A percentile compares a stretch with the other conserved stretches of the same genome.
Conservation (phyloP, 208 protist genomes). For the Phytomonas francai region DNA sequence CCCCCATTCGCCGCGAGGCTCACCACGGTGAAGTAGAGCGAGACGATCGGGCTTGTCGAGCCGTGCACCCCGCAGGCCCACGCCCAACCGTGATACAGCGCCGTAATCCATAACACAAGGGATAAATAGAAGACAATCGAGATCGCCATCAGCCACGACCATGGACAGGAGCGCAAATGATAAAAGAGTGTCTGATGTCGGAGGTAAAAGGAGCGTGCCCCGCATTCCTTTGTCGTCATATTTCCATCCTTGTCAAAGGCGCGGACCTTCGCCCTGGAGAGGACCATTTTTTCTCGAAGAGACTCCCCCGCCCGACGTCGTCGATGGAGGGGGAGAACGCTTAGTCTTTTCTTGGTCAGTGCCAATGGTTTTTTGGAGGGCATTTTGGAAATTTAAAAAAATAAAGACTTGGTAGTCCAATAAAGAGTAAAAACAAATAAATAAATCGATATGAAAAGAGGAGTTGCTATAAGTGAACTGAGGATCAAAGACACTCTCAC, state of each 20-base stretch:
- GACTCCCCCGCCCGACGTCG: neutral
- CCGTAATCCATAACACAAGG: constrained; percentile 45
- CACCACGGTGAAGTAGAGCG: constrained; percentile 79
- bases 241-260: constrained; percentile 67
- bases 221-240: constrained; percentile 45
- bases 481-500: no score
- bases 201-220: constrained; percentile 62
- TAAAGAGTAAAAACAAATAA: no score
- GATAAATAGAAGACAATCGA: constrained; percentile 55
- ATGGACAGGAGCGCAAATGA: constrained; percentile 47
- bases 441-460: no score
- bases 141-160: constrained; percentile 42
- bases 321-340: no score
- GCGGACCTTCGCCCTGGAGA: constrained; percentile 26
- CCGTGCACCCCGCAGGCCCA: constrained; percentile 36
- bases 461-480: no score
- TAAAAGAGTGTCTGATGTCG: constrained; percentile 63
- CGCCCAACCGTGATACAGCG: constrained; percentile 52
- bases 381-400: no score
- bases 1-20: constrained; percentile 80
- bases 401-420: no score
- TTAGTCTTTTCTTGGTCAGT: no score
- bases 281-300: no score
- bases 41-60: constrained; percentile 21
- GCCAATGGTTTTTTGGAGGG: no score